phyloP scores from a whole-genome alignment of 2,329 filamentous ascomycete species.

The Pestalotiopsis sp. region DNA sequence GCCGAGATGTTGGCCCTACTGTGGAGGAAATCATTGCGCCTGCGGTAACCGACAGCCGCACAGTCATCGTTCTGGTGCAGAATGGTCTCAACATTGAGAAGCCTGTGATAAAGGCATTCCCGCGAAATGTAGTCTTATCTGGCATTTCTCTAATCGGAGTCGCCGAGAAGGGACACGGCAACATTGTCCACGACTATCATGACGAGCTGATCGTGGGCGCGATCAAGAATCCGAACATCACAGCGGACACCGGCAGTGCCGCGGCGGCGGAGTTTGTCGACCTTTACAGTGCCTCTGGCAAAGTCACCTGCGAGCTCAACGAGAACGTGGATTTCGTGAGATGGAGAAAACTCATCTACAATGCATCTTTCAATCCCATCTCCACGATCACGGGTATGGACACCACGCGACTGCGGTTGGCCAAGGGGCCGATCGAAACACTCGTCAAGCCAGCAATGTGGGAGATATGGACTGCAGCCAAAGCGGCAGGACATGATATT shows the following conservation, averaged over 20 bases:
- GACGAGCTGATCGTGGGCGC: slow-evolving; percentile 55
- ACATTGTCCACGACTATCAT: slow-evolving; percentile 54
- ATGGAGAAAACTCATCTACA: slow-evolving; percentile 56
- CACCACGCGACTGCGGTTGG: slow-evolving; percentile 51
- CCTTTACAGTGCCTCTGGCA: slow-evolving; percentile 50
- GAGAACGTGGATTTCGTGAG: slow-evolving; percentile 45
- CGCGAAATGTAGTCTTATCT: slow-evolving; percentile 53
- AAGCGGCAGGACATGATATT: slow-evolving; percentile 40
- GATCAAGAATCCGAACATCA: slow-evolving; percentile 38
- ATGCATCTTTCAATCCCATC: slow-evolving; percentile 55
- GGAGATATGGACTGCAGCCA: slow-evolving; percentile 52
- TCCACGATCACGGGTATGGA: slow-evolving; percentile 55
- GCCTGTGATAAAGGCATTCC: slow-evolving; percentile 54
- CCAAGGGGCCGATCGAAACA: slow-evolving; percentile 44
- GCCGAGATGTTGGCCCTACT: slow-evolving; percentile 54
- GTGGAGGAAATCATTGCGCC: slow-evolving; percentile 52
- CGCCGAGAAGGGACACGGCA: slow-evolving; percentile 47
- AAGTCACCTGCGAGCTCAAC: slow-evolving; percentile 41
- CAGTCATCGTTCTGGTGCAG: slow-evolving; percentile 60
- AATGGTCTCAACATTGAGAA: slow-evolving; percentile 68
- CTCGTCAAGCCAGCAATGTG: slow-evolving; percentile 57
- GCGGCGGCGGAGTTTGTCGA: slow-evolving; percentile 45
- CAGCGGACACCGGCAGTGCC: slow-evolving; percentile 22
- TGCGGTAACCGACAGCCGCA: slow-evolving; percentile 52
- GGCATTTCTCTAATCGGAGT: slow-evolving; percentile 57